Percentiles rank a stretch among this genome's conserved stretches.
phyloP scores from a whole-genome alignment of 305 asterid genomes.

The Ruellia speciosa region DNA sequence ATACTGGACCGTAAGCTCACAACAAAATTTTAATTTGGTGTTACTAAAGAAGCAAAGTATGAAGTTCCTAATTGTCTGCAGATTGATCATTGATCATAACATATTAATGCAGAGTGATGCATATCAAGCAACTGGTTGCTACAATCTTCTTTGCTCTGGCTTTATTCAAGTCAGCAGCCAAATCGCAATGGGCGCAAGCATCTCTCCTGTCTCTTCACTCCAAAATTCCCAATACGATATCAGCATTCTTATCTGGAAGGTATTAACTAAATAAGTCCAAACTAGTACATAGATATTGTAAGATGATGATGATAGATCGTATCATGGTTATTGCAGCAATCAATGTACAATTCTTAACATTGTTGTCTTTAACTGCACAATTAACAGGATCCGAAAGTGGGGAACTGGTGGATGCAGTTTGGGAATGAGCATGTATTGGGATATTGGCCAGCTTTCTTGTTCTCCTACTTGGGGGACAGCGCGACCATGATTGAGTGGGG shows the following conservation, averaged over 20 bases:
- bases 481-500: constrained; percentile 84
- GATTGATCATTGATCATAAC: too few relatives aligned
- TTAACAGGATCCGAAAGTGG: constrained; percentile 74
- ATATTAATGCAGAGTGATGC: constrained; percentile 74
- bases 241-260: constrained; percentile 87
- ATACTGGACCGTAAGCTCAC: constrained; percentile 77
- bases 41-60: background rate
- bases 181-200: constrained; percentile 89
- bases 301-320: too few relatives aligned
- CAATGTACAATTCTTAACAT: too few relatives aligned
- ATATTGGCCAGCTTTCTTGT: constrained; percentile 79
- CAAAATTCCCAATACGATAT: constrained; percentile 70
- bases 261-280: constrained; percentile 29
- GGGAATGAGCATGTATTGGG: constrained; percentile 65
- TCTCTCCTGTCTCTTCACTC: constrained; percentile 65
- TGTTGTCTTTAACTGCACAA: too few relatives aligned
- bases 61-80: too few relatives aligned
- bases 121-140: constrained; percentile 91
- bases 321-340: too few relatives aligned
- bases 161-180: constrained; percentile 76
- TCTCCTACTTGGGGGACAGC: constrained; percentile 61
- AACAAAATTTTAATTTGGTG: background rate
- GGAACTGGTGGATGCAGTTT: constrained; percentile 91
- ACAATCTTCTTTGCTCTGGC: constrained; percentile 82
- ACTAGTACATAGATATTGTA: too few relatives aligned